Evolutionary conservation across 768 basidiomycete genomes (phyloP), one percentile per base, ranked within the genome.

Genomic region (Imleria badia): DNA sequence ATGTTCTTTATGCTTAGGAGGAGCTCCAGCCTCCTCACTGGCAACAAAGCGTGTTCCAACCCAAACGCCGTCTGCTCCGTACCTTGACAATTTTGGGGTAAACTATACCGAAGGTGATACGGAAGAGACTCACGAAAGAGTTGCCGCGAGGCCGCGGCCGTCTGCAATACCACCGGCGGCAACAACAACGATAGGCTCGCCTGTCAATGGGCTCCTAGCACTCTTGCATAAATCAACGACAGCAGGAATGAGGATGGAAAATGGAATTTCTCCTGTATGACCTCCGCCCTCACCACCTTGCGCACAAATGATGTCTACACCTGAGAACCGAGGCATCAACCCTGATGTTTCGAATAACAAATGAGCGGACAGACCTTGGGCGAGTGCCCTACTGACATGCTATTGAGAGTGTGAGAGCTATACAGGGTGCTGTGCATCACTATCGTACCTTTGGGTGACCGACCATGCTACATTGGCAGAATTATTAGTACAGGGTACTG

Each of bases 281-380:
- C 91, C 92, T 26, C 92, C 91, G 19, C 91, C 92, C 71, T 93
- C 91, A 17, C 89, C 90, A 33, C 87, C 89, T 68, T 91, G 91
- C 1, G 89, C 91, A 65, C 92, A 91, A 44, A 95, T 92, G 56
- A 94, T 83, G 61, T 95, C 92, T 15, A 93, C 90, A n/a, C 91
- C 90, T 79, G 60, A 7, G 20, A 53, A 17, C 43, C 2, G 12
- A 30, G 23, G 11, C 7, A 17, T 42, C 30, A 44, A 19, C 33
- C 42, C 7, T 48, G 41, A 40, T 30, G 41, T 36, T 42, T 38
- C 26, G 23, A 17, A 31, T n/a, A 38, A 36, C 12, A n/a, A 38
- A 8, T 7, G 48, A 40, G 34, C 10, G 23, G 12, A 45, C 57
- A 51, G 41, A 81, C 85, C 88, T 70, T 84, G 85, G 10, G 83